These are phyloP conservation scores for Boletus rex-veris DNA, from an alignment of 768 basidiomycete species.

Conservation along the genomic window DNA sequence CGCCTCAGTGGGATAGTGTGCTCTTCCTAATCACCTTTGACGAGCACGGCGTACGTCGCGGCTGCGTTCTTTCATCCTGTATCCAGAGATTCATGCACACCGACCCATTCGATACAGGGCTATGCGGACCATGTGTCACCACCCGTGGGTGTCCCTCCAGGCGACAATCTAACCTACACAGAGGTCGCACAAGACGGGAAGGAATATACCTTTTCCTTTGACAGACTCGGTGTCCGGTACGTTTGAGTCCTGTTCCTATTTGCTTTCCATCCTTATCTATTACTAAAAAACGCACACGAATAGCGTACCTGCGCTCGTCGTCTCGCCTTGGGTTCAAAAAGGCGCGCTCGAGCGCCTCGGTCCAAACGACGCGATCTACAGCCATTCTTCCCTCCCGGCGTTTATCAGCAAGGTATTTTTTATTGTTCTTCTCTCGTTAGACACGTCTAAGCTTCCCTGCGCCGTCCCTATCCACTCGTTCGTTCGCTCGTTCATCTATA, in stretches of 20 bases:
- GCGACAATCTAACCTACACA: slow-evolving; percentile 23
- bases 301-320: slow-evolving; percentile 20
- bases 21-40: slow-evolving; percentile 26
- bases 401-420: slow-evolving; percentile 20
- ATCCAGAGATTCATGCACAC: background rate
- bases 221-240: slow-evolving; percentile 25
- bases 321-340: slow-evolving; percentile 25
- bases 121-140: slow-evolving; percentile 25
- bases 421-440: no score
- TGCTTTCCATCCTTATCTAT: background rate
- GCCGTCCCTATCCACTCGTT: background rate
- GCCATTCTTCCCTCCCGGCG: slow-evolving; percentile 21
- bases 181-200: slow-evolving; percentile 17
- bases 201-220: slow-evolving; percentile 20
- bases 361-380: slow-evolving; percentile 10
- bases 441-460: background rate
- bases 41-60: slow-evolving; percentile 22
- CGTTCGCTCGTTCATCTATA: background rate
- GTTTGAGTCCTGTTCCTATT: background rate
- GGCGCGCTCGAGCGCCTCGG: slow-evolving; percentile 15
- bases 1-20: slow-evolving; percentile 21
- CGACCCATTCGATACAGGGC: slow-evolving; percentile 6
- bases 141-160: slow-evolving; percentile 20
- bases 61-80: background rate
- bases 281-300: background rate